Evolutionary conservation across 2,329 filamentous ascomycete genomes (phyloP).

Genomic region (Microdochium trichocladiopsis): DNA sequence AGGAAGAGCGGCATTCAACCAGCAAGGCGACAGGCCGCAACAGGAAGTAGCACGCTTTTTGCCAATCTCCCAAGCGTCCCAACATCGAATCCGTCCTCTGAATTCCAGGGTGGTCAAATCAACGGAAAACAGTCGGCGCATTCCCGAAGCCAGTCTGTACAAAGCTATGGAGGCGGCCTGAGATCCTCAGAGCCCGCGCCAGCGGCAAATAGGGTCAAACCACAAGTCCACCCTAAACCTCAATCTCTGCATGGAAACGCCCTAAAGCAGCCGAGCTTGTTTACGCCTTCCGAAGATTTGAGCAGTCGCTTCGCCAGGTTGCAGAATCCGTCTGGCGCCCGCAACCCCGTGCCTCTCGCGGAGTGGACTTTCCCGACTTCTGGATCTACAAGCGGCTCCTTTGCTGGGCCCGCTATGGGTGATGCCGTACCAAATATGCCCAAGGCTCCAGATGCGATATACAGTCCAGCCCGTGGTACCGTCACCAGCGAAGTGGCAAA

Average conservation of each 20-base stretch:
- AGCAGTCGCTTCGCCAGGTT: constrained; percentile 50
- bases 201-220: constrained; percentile 28
- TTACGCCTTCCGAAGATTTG: constrained; percentile 38
- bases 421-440: constrained; percentile 53
- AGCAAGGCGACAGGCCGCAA: constrained; percentile 9
- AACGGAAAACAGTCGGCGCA: background rate
- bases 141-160: background rate
- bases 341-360: background rate
- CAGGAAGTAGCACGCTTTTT: constrained; percentile 3
- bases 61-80: constrained; percentile 11
- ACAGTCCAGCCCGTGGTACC: constrained; percentile 69
- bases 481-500: constrained; percentile 58
- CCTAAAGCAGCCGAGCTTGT: constrained; percentile 29
- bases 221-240: constrained; percentile 58
- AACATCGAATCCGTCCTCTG: background rate
- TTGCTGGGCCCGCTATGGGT: constrained; percentile 35
- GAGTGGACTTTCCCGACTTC: background rate
- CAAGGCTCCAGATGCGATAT: constrained; percentile 67
- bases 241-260: constrained; percentile 57
- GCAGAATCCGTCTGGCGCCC: constrained; percentile 16
- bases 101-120: background rate
- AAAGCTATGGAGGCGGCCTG: constrained; percentile 5
- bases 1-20: constrained; percentile 51
- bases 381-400: background rate
- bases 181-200: constrained; percentile 6